Conservation (phyloP, 768 basidiomycete genomes). For the Tricholoma matsutake region DNA sequence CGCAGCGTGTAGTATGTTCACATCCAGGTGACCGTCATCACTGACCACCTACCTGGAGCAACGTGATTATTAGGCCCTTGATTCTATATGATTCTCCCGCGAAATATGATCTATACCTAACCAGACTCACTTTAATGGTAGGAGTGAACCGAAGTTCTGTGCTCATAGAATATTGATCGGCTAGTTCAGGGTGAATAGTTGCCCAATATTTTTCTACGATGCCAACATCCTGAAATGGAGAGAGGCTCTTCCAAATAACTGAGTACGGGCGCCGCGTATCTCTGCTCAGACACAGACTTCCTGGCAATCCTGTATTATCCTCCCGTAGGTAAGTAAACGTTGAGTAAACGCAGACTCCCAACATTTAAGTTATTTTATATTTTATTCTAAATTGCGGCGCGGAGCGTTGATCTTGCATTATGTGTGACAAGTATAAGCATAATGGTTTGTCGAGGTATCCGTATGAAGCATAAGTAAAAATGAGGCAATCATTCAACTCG, state of each 20-base stretch:
- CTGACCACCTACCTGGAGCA: neutral
- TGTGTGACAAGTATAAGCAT: too few species aligned
- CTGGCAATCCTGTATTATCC: neutral
- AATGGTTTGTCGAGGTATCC: too few species aligned
- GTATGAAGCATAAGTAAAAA: too few species aligned
- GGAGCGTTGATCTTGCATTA: neutral
- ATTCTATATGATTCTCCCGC: neutral
- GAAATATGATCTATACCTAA: neutral
- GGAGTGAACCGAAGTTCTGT: neutral
- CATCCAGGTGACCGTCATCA: neutral
- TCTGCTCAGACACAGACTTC: neutral
- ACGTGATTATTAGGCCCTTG: neutral
- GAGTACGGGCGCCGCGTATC: neutral
- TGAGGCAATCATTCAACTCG: too few species aligned
- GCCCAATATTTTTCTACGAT: neutral
- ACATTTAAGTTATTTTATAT: neutral
- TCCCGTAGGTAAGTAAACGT: too few species aligned
- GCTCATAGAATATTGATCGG: neutral
- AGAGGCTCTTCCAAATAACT: neutral
- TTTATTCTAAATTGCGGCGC: neutral
- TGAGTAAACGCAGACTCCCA: too few species aligned
- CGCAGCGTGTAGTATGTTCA: neutral
- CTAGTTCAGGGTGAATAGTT: neutral
- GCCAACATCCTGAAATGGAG: neutral
- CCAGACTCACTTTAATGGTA: neutral